These are phyloP conservation scores for Diaporthe humulicola DNA, from an alignment of 2,329 filamentous ascomycete genomes.

Conservation along the genomic window DNA sequence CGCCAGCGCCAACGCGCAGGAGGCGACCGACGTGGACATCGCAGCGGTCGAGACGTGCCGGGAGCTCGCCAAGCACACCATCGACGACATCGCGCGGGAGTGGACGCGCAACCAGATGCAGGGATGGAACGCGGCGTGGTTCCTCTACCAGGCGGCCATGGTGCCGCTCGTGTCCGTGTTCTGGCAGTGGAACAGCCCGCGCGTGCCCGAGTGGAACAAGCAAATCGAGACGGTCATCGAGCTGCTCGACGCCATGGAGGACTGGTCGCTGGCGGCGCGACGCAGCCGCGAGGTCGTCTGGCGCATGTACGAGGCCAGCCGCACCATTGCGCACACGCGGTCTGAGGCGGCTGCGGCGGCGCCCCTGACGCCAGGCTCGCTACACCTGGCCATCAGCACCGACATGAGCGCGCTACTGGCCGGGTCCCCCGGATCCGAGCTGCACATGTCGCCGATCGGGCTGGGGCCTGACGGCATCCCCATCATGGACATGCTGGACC, in stretches of 20 bases:
- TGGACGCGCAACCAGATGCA: constrained; percentile 81
- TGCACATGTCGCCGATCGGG: constrained; percentile 66
- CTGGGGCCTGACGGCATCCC: constrained; percentile 61
- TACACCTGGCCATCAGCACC: constrained; percentile 35
- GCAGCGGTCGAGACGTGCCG: constrained; percentile 77
- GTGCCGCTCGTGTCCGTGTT: constrained; percentile 82
- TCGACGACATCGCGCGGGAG: constrained; percentile 78
- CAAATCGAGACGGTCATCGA: constrained; percentile 71
- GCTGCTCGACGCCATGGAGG: constrained; percentile 73
- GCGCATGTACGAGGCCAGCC: constrained; percentile 72
- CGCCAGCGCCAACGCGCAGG: constrained; percentile 65
- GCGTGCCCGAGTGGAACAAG: constrained; percentile 65
- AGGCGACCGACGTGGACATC: constrained; percentile 72
- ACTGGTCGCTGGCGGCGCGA: constrained; percentile 74
- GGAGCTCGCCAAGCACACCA: constrained; percentile 76
- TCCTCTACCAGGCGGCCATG: constrained; percentile 85
- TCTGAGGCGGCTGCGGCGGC: constrained; percentile 43
- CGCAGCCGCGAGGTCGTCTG: constrained; percentile 74
- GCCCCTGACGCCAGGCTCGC: constrained; percentile 33
- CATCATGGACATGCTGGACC: constrained; percentile 67
- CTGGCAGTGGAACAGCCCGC: constrained; percentile 70
- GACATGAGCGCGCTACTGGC: constrained; percentile 35
- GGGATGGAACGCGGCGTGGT: constrained; percentile 87
- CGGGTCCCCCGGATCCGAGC: constrained; percentile 46
- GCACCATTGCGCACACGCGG: constrained; percentile 50